Base-by-base conservation (phyloP, 768 basidiomycete genomes). In the Suillus occidentalis region DNA sequence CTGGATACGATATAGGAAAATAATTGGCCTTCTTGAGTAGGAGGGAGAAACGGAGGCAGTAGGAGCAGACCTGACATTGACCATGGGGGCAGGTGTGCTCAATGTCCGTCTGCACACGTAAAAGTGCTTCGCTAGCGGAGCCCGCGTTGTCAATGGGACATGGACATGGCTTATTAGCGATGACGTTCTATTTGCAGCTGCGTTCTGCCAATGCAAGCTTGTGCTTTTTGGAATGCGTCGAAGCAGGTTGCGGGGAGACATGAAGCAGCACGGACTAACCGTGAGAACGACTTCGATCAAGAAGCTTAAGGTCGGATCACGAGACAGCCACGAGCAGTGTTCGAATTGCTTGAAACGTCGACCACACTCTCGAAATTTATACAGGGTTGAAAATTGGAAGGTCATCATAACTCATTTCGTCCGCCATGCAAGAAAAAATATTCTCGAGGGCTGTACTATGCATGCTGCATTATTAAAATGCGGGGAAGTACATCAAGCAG, bases 31-130 rank as follows among this genome's bases (percentile, higher is more conserved):
- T 60, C 37, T 53, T 28, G 31, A 61, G 61, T n/a, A 39, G 20
- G 55, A 61, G 25, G 12, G 45, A 36, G 22, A 31, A 45, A 31
- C 14, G 20, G 14, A 62, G 40, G 39, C 55, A 64, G 31, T 57
- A 40, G 25, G 37, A 58, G 68, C 69, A 65, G 61, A 89, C 89
- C 86, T 90, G 64, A 77, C 76, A 66, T 80, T 85, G 62, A 85
- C 69, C 62, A 85, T 88, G 20, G 88, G 84, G 39, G 86, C 78
- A 14, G 89, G 88, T 0, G 87, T 89, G 10, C 78, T 78, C 14
- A 75, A 68, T 61, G 66, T 53, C 47, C 76, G 73, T 65, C 50
- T 73, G 63, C 61, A 69, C 13, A 60, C 40, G 53, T 56, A 47
- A 39, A 31, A 39, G 22, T 53, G 74, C 12, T 53, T 61, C 3